Evolutionary conservation across 768 basidiomycete species (phyloP).

Genomic region (Xanthoconium stramineum): DNA sequence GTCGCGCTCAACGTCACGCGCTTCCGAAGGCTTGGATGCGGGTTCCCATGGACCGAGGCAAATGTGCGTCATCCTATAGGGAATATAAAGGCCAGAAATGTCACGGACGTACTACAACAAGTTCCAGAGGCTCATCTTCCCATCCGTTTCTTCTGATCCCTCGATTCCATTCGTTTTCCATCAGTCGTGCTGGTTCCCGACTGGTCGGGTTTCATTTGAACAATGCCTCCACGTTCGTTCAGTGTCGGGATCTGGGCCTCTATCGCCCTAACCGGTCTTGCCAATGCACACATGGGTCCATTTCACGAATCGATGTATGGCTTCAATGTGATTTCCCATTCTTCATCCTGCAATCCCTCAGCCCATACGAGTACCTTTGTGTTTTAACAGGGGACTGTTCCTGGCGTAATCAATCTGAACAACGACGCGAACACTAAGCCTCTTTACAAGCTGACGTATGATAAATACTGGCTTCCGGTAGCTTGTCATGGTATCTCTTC

Average conservation of each 20-base stretch:
- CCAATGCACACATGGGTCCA: neutral
- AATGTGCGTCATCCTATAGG: neutral
- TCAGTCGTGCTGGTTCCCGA: slow-evolving; percentile 9
- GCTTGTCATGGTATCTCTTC: too few relatives aligned
- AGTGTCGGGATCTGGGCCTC: slow-evolving; percentile 1
- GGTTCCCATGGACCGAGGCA: too few relatives aligned
- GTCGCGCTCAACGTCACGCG: too few relatives aligned
- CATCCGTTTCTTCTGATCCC: neutral
- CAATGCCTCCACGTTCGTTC: slow-evolving; percentile 1
- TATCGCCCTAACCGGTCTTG: slow-evolving; percentile 11
- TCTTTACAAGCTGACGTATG: neutral
- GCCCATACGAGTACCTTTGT: neutral
- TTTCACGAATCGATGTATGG: slow-evolving; percentile 1
- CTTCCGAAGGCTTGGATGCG: too few relatives aligned
- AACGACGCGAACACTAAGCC: neutral
- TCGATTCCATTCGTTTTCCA: neutral
- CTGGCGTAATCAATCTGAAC: neutral
- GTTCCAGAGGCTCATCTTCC: neutral
- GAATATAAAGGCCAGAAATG: slow-evolving; percentile 5
- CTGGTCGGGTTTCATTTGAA: neutral
- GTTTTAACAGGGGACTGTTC: slow-evolving; percentile 1
- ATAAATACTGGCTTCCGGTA: neutral
- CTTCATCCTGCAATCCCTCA: neutral
- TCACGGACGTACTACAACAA: neutral
- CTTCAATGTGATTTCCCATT: slow-evolving; percentile 2